Percentiles rank a stretch among this genome's conserved stretches.
These are phyloP conservation scores for Citrullus mucosospermus DNA, from an alignment of 306 rosid genomes.

Conservation along the genomic window DNA sequence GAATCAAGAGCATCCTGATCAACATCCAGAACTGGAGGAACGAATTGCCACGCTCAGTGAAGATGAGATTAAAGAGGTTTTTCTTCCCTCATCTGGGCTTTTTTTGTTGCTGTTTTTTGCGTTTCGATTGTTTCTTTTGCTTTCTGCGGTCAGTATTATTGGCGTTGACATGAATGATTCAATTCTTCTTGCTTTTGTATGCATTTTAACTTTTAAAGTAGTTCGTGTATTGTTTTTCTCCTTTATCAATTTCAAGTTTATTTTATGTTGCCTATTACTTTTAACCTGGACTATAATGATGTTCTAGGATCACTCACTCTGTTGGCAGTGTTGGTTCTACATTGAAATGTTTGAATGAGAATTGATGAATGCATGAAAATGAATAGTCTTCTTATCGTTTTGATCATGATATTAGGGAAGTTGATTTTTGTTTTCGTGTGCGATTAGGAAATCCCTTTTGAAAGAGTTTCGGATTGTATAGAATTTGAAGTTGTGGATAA, in stretches of 20 bases:
- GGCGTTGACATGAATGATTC: neutral
- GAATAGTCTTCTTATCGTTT: neutral
- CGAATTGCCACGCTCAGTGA: neutral
- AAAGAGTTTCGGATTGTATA: neutral
- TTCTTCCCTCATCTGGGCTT: neutral
- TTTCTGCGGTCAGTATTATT: neutral
- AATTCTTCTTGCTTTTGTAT: neutral
- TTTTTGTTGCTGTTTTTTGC: neutral
- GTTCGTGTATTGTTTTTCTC: neutral
- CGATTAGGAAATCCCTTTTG: neutral
- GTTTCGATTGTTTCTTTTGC: neutral
- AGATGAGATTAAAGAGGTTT: slow-evolving; percentile 21
- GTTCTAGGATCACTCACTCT: neutral
- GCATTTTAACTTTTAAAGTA: neutral
- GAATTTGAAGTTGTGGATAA: neutral
- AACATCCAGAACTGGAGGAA: neutral
- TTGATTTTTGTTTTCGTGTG: neutral
- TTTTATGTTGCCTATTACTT: neutral
- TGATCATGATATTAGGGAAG: neutral
- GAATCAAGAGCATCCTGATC: neutral
- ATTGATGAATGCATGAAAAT: neutral
- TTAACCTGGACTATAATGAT: no score
- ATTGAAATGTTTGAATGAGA: neutral
- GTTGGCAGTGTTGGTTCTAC: neutral
- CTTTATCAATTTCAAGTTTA: neutral